Evolutionary conservation across 2,329 filamentous ascomycete species (phyloP).

Genomic region (Drechslerella stenobrocha): DNA sequence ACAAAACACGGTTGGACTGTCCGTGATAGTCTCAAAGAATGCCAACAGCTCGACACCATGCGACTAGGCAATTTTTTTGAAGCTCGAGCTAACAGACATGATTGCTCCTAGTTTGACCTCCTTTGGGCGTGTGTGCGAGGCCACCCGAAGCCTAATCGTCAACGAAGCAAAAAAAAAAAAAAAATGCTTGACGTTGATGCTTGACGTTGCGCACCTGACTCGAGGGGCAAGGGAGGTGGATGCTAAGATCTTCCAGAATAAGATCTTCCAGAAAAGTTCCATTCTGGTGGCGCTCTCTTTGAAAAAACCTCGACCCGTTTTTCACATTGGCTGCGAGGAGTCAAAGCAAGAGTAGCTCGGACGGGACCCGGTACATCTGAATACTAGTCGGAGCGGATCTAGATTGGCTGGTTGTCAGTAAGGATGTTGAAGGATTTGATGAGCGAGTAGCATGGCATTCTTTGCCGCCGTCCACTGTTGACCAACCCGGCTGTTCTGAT

Average conservation of each 20-base stretch:
- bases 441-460: slow-evolving; percentile 19
- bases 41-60: slow-evolving; percentile 27
- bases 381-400: neutral
- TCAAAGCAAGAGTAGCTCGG: neutral
- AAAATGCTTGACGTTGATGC: slow-evolving; percentile 26
- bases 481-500: neutral
- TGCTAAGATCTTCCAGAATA: slow-evolving; percentile 49
- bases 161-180: neutral
- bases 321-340: neutral
- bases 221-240: slow-evolving; percentile 14
- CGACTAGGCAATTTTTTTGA: neutral
- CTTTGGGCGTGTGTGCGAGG: slow-evolving; percentile 20
- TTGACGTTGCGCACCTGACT: neutral
- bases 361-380: slow-evolving; percentile 12
- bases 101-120: slow-evolving; percentile 34
- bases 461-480: slow-evolving; percentile 20
- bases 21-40: neutral
- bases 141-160: neutral
- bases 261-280: slow-evolving; percentile 49
- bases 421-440: slow-evolving; percentile 16
- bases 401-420: neutral
- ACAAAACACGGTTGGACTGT: neutral
- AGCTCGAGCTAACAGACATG: slow-evolving; percentile 3
- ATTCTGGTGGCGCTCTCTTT: slow-evolving; percentile 34
- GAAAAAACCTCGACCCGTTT: neutral